Evolutionary conservation across 345 rosid genomes (phyloP).

Genomic region (Excoecaria agallocha): DNA sequence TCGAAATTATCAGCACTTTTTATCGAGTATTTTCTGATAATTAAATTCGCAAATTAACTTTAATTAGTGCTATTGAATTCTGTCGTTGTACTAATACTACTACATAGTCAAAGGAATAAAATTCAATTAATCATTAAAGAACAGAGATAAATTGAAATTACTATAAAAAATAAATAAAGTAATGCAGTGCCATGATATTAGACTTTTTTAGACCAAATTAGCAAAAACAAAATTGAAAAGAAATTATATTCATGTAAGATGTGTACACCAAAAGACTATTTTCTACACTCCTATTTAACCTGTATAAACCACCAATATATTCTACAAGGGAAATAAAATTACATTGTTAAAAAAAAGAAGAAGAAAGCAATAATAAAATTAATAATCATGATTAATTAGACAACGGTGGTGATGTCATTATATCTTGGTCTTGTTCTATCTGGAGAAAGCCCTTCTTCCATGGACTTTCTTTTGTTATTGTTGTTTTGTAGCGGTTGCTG

Average conservation of each 20-base stretch:
- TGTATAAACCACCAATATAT: constrained; percentile 8
- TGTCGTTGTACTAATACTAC: too few species aligned
- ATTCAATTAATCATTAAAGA: too few species aligned
- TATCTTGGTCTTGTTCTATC: constrained; percentile 53
- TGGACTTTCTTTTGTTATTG: constrained; percentile 55
- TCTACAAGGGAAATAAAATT: neutral
- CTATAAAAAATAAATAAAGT: too few species aligned
- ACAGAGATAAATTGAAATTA: too few species aligned
- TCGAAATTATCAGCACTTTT: too few species aligned
- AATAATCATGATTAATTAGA: constrained; percentile 20
- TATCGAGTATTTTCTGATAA: too few species aligned
- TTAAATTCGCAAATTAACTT: too few species aligned
- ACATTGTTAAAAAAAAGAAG: constrained; percentile 14
- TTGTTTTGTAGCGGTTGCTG: constrained; percentile 7
- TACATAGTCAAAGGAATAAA: too few species aligned
- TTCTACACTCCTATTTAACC: constrained; percentile 26
- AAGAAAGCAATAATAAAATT: neutral
- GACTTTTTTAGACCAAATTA: neutral
- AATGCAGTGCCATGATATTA: too few species aligned
- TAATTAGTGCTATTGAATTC: too few species aligned
- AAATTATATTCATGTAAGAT: constrained; percentile 11
- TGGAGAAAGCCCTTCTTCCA: constrained; percentile 54
- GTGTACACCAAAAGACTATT: constrained; percentile 20
- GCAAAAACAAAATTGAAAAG: constrained; percentile 16
- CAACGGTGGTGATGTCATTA: constrained; percentile 35